These are phyloP conservation scores for Trichothecium sympodiale DNA, from an alignment of 2,329 filamentous ascomycete genomes.

Conservation along the genomic window DNA sequence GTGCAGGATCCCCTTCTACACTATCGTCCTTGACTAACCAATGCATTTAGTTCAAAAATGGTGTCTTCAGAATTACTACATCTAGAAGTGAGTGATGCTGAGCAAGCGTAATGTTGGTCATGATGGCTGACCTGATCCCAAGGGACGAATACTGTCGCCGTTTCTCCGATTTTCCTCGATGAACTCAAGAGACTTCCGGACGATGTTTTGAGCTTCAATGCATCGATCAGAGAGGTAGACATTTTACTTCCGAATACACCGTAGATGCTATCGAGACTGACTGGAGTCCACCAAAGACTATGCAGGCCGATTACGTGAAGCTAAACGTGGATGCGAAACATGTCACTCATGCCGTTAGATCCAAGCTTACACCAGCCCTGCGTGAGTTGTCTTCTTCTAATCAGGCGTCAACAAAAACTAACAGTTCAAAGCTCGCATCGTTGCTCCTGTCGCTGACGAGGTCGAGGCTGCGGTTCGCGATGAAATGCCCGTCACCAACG, in stretches of 20 bases:
- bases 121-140: constrained; percentile 3
- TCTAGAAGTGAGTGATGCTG: constrained; percentile 7
- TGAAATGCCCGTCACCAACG: constrained; percentile 22
- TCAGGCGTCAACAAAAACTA: not conserved
- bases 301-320: constrained; percentile 23
- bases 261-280: not conserved
- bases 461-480: constrained; percentile 19
- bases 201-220: constrained; percentile 6
- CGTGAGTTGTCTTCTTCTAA: constrained; percentile 8
- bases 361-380: constrained; percentile 20
- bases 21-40: no score
- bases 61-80: constrained; percentile 17
- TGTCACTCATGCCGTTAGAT: constrained; percentile 19
- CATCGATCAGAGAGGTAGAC: constrained; percentile 6
- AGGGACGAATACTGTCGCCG: constrained; percentile 14
- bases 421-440: constrained; percentile 18
- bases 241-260: not conserved
- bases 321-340: constrained; percentile 12
- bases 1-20: no score
- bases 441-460: constrained; percentile 25
- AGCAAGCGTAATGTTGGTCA: not conserved
- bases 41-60: constrained; percentile 16
- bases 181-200: constrained; percentile 8
- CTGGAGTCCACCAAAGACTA: constrained; percentile 8
- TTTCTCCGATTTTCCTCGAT: constrained; percentile 17